Conservation (phyloP, 2,329 filamentous ascomycete species). For the Sclerotinia spermophila region DNA sequence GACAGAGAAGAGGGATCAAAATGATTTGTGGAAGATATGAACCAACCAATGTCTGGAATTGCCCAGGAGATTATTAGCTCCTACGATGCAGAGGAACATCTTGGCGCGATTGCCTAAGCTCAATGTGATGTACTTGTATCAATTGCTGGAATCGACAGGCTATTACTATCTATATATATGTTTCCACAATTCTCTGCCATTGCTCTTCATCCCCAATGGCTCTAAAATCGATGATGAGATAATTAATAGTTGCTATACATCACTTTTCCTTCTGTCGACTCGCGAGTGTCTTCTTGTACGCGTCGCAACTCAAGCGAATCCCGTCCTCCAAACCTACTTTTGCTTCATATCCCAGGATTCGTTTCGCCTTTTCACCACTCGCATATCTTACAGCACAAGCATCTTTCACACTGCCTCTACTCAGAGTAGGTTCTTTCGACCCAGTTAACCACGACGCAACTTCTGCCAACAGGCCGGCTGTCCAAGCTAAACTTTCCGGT, state of each 20-base stretch:
- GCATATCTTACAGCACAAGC: constrained; percentile 13
- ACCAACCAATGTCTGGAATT: neutral
- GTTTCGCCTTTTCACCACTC: constrained; percentile 5
- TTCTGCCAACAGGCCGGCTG: constrained; percentile 7
- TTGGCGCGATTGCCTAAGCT: neutral
- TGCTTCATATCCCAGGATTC: constrained; percentile 10
- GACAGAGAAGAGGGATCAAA: neutral
- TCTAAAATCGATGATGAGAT: neutral
- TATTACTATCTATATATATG: neutral
- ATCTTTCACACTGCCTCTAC: constrained; percentile 12
- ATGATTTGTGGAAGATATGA: neutral
- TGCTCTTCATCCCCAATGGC: neutral
- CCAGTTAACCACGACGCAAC: neutral
- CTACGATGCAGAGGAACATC: neutral
- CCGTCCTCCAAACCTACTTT: constrained; percentile 8
- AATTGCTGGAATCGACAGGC: neutral
- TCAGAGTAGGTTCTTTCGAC: neutral
- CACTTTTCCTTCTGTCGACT: neutral
- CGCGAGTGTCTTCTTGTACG: constrained; percentile 1
- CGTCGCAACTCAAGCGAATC: constrained; percentile 14
- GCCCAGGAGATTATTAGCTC: neutral
- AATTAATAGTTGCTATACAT: too few species aligned
- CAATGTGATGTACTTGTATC: neutral
- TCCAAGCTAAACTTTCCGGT: neutral
- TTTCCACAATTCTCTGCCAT: neutral